Percentiles rank a stretch among this genome's conserved stretches.
Evolutionary conservation across 345 rosid species (phyloP).

Genomic region (Euphorbia peplus): DNA sequence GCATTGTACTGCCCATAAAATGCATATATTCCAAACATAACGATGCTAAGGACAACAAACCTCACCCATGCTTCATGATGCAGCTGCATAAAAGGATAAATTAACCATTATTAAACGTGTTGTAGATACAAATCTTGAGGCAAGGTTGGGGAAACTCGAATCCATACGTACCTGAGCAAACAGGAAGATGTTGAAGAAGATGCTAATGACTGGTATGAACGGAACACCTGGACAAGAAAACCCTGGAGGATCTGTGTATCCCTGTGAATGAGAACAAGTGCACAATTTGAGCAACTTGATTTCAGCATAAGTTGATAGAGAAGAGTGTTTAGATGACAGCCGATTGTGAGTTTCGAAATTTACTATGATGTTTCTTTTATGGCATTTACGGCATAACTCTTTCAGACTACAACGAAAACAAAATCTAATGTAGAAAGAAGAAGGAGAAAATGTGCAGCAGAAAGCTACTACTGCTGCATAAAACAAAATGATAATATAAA

Average conservation of each 20-base stretch:
- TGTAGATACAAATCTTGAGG: conserved; percentile 1
- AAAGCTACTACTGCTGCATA: not conserved
- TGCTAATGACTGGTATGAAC: conserved; percentile 64
- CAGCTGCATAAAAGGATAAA: conserved; percentile 45
- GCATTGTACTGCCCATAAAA: conserved; percentile 85
- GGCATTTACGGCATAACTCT: not conserved
- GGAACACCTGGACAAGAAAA: conserved; percentile 95
- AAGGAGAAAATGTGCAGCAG: not conserved
- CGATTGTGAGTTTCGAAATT: not conserved
- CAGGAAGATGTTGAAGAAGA: conserved; percentile 89
- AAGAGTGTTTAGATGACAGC: not conserved
- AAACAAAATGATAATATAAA: not conserved
- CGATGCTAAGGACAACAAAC: conserved; percentile 62
- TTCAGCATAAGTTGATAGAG: not conserved
- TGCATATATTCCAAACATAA: conserved; percentile 63
- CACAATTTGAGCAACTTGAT: not conserved
- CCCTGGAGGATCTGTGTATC: conserved; percentile 51
- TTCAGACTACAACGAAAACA: not conserved
- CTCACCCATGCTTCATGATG: conserved; percentile 93
- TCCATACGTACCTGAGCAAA: conserved; percentile 75
- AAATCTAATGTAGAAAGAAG: not conserved
- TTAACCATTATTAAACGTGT: conserved; percentile 3
- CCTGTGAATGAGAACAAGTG: conserved; percentile 37
- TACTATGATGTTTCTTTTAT: not conserved
- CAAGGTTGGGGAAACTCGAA: not conserved